Evolutionary conservation across 148 eudicot genomes (phyloP), one percentile per base, ranked within the genome.

Genomic region (Oxyria digyna): DNA sequence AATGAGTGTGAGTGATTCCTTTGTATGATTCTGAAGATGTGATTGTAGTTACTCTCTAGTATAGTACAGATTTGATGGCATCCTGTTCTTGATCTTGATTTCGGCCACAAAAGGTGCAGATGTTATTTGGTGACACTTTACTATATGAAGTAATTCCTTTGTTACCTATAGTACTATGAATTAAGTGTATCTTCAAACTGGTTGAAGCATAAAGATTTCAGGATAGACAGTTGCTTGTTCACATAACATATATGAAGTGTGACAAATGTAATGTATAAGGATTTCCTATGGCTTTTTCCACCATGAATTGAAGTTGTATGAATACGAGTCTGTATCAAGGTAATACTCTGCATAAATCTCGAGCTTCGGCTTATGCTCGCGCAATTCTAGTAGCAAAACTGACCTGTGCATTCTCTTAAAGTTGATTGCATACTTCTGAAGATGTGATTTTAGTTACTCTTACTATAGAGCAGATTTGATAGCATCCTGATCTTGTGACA

Each of bases 241-340:
- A 27, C 0, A 11, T 3, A 35, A 35, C 20, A 15, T 33, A 15
- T 15, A 32, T 67, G 55, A 68, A 46, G 8, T 11, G 29, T 37
- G 38, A 35, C 6, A 3, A 35, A 6, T 2, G 38, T 35, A 35
- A 35, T 35, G 38, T 35, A 35, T 35, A 2, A 35, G 38, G 38
- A 15, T 15, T 15, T 3, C 50, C 17, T n/a, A n/a, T n/a, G n/a
- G n/a, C n/a, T n/a, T n/a, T n/a, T n/a, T n/a, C n/a, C n/a, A n/a
- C n/a, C n/a, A n/a, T n/a, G n/a, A n/a, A n/a, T n/a, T n/a, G n/a
- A n/a, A n/a, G n/a, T n/a, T n/a, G n/a, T n/a, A n/a, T n/a, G n/a
- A n/a, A n/a, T n/a, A n/a, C n/a, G 41, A 69, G 33, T 14, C 46
- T 10, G 54, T 73, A 69, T 42, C 84, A 69, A 85, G 87, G 91